phyloP scores from a whole-genome alignment of 192 early-diverging fungal genomes.

The Umbelopsis sp. region DNA sequence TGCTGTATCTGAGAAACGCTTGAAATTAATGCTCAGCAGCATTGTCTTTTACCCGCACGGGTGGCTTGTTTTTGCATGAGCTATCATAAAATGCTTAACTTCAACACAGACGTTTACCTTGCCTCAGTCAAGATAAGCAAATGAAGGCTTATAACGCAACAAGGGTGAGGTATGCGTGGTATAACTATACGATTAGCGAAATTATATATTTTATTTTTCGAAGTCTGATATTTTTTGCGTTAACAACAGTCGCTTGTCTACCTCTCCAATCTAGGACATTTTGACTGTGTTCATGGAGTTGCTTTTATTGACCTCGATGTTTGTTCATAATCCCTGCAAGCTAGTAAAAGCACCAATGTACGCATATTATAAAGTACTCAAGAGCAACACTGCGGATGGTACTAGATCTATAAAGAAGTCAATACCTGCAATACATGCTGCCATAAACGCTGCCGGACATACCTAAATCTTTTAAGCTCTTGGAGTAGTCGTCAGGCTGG shows the following conservation, averaged over 20 bases:
- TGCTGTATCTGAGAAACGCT: no score
- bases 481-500: constrained; percentile 55
- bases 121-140: no score
- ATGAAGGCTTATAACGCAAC: no score
- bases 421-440: neutral
- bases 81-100: neutral
- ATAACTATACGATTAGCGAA: no score
- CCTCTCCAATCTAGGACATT: neutral
- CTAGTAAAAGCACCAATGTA: no score
- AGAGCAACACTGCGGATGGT: constrained; percentile 27
- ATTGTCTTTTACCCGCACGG: neutral
- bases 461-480: constrained; percentile 71
- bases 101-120: no score
- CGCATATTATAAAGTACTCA: neutral
- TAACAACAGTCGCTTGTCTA: no score
- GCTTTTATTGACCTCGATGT: neutral
- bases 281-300: neutral
- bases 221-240: no score
- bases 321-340: no score
- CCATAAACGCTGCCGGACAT: neutral
- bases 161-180: no score
- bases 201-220: no score
- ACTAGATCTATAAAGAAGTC: constrained; percentile 21
- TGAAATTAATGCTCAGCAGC: no score
- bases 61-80: neutral